Conservation (phyloP, 345 rosid genomes). For the Lumnitzera racemosa region DNA sequence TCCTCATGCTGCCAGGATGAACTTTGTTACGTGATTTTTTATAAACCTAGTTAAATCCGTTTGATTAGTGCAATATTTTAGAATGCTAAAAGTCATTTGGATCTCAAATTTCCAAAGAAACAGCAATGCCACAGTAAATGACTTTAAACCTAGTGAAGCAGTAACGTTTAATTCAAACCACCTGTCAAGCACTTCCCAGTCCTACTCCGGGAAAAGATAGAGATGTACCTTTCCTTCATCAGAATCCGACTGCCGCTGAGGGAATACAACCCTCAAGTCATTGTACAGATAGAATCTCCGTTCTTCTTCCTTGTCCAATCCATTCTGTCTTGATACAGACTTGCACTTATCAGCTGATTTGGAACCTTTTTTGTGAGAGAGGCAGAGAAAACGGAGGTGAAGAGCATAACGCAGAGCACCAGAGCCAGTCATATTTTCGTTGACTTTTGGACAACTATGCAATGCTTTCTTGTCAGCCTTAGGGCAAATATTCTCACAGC, state of each 20-base stretch:
- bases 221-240: constrained; percentile 94
- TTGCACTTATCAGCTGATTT: constrained; percentile 43
- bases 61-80: too few relatives aligned
- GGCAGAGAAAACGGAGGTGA: constrained; percentile 80
- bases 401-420: constrained; percentile 88
- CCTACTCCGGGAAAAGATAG: neutral
- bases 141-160: neutral
- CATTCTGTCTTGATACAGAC: constrained; percentile 30
- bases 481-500: constrained; percentile 14
- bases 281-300: constrained; percentile 80
- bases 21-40: too few relatives aligned
- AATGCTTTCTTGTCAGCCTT: constrained; percentile 18
- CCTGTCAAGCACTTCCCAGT: neutral
- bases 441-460: constrained; percentile 39
- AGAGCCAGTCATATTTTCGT: constrained; percentile 37
- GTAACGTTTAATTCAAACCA: too few relatives aligned
- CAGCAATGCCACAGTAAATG: too few relatives aligned
- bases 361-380: constrained; percentile 46
- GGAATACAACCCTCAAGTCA: constrained; percentile 81
- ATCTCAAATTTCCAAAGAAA: too few relatives aligned
- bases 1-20: neutral
- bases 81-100: too few relatives aligned
- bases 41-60: too few relatives aligned
- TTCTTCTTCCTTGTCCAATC: constrained; percentile 32
- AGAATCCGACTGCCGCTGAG: constrained; percentile 88